A percentile compares a stretch with the other conserved stretches of the same genome.
phyloP scores from a whole-genome alignment of 441 rosid genomes.

The Aquilaria agallochum region DNA sequence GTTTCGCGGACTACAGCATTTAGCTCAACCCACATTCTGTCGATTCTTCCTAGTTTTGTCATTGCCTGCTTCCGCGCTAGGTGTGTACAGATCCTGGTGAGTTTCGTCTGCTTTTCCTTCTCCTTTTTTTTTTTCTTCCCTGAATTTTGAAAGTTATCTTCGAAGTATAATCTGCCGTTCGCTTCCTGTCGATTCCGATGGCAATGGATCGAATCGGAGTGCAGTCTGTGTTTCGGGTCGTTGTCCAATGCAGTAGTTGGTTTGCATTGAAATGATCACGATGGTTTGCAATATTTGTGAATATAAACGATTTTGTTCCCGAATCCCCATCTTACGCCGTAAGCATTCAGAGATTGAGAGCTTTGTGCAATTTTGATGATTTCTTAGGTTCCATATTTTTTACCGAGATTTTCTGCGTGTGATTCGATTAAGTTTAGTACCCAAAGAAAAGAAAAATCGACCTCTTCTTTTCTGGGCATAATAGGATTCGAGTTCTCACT shows the following conservation, averaged over 20 bases:
- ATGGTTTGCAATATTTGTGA: neutral
- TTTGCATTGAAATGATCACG: constrained; percentile 3
- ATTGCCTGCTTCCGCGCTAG: neutral
- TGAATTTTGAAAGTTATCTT: neutral
- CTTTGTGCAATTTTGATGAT: no score
- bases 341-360: no score
- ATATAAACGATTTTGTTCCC: neutral
- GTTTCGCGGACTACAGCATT: no score
- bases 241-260: neutral
- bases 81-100: constrained; percentile 20
- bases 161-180: neutral
- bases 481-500: constrained; percentile 7
- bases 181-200: neutral
- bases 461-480: no score
- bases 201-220: no score
- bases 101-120: neutral
- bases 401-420: no score
- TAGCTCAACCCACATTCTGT: constrained; percentile 11
- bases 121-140: neutral
- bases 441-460: no score
- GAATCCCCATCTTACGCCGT: neutral
- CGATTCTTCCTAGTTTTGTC: neutral
- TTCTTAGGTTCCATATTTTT: no score
- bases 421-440: no score
- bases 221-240: neutral